Conservation (phyloP, 78 protist genomes). For the Bigelowiella natans region DNA sequence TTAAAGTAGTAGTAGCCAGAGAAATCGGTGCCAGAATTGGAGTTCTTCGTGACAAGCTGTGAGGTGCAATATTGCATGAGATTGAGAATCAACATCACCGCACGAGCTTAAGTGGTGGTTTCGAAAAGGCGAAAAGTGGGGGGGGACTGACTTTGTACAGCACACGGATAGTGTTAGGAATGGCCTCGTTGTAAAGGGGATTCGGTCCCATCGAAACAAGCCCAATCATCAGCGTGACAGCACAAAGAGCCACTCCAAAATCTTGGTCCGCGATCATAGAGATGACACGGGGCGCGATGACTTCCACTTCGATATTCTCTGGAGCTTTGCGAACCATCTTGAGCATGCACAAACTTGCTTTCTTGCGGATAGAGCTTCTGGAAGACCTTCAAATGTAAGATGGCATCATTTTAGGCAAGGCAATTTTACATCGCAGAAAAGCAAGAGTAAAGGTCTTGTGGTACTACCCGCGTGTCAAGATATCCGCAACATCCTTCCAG, state of each 20-base stretch:
- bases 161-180: background rate
- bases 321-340: slow-evolving; percentile 79
- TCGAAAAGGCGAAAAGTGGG: too few species aligned
- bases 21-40: too few species aligned
- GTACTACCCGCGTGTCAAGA: background rate
- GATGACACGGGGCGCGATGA: background rate
- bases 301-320: background rate
- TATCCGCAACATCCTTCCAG: background rate
- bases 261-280: background rate
- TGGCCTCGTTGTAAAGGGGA: background rate
- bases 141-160: background rate
- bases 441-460: too few species aligned
- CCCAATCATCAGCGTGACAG: background rate
- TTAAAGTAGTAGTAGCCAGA: background rate
- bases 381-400: background rate
- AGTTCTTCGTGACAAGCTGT: too few species aligned
- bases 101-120: background rate
- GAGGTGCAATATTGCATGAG: too few species aligned
- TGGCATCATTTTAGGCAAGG: too few species aligned
- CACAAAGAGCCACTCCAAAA: background rate
- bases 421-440: too few species aligned
- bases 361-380: slow-evolving; percentile 46
- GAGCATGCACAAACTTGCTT: slow-evolving; percentile 79
- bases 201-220: background rate
- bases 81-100: background rate